phyloP scores from a whole-genome alignment of 2,329 filamentous ascomycete genomes.

The Aspergillus ruber region DNA sequence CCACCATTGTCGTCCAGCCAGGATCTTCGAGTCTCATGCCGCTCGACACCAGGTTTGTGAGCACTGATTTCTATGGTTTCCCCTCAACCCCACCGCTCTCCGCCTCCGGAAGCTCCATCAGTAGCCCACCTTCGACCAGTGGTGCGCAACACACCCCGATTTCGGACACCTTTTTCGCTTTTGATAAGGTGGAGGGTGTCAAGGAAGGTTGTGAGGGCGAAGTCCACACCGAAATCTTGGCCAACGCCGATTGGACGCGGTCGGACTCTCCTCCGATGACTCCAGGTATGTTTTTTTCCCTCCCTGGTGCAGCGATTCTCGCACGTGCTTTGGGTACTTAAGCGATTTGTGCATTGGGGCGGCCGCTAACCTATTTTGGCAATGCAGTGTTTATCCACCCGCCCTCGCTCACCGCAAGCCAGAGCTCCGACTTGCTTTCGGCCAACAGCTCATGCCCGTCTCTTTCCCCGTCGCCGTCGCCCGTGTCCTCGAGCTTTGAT shows the following conservation, averaged over 20 bases:
- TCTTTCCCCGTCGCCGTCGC: conserved; percentile 78
- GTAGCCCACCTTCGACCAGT: conserved; percentile 69
- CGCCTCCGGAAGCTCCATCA: conserved; percentile 73
- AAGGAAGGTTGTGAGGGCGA: conserved; percentile 69
- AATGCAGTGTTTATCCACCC: conserved; percentile 61
- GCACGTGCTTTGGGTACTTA: no score
- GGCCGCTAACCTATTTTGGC: not conserved
- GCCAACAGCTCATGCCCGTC: conserved; percentile 67
- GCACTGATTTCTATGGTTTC: conserved; percentile 60
- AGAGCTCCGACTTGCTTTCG: conserved; percentile 64
- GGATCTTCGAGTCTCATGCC: conserved; percentile 51
- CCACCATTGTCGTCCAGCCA: conserved; percentile 61
- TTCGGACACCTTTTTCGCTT: conserved; percentile 68
- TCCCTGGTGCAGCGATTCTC: not conserved
- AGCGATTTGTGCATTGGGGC: no score
- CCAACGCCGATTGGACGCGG: conserved; percentile 67
- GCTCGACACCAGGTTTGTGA: conserved; percentile 67
- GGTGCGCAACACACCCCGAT: conserved; percentile 77
- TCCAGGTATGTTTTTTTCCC: conserved; percentile 62
- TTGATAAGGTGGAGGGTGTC: conserved; percentile 60
- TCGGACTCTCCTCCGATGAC: conserved; percentile 80
- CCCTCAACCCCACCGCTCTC: conserved; percentile 85
- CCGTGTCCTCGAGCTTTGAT: conserved; percentile 64
- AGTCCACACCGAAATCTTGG: conserved; percentile 64
- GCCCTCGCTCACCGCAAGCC: conserved; percentile 57